phyloP scores from a whole-genome alignment of 495 filamentous ascomycete species.

The Xylona heveae region DNA sequence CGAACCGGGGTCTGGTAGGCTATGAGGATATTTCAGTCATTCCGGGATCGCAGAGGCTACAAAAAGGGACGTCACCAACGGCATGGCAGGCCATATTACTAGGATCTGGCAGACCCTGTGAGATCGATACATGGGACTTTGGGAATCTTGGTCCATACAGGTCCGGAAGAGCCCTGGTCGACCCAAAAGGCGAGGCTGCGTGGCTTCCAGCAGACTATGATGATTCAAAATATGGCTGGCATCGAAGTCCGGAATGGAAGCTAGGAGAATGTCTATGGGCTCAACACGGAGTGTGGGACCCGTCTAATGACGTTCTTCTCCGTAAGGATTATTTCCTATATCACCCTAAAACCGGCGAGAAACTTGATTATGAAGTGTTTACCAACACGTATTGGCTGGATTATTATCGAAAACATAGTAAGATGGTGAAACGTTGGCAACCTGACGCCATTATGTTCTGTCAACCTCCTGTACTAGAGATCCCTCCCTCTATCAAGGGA shows the following conservation, averaged over 20 bases:
- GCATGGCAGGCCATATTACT: conserved; percentile 86
- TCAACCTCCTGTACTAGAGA: conserved; percentile 78
- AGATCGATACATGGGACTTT: conserved; percentile 83
- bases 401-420: conserved; percentile 55
- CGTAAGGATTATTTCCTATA: conserved; percentile 78
- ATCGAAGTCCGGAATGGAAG: conserved; percentile 70
- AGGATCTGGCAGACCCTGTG: conserved; percentile 73
- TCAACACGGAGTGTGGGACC: conserved; percentile 92
- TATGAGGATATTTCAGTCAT: conserved; percentile 63
- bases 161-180: conserved; percentile 59
- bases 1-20: conserved; percentile 76
- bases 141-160: conserved; percentile 82
- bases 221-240: conserved; percentile 78
- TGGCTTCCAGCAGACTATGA: conserved; percentile 71
- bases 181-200: conserved; percentile 64
- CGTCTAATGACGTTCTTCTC: conserved; percentile 49
- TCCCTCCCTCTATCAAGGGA: conserved; percentile 73
- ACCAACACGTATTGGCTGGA: conserved; percentile 78
- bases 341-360: conserved; percentile 44
- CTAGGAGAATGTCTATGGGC: conserved; percentile 91
- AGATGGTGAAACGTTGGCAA: conserved; percentile 53
- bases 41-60: conserved; percentile 72
- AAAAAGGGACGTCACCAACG: conserved; percentile 84
- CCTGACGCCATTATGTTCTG: conserved; percentile 71
- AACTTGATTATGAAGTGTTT: conserved; percentile 61